Conservation (phyloP, 345 rosid species). For the Firmiana major region DNA sequence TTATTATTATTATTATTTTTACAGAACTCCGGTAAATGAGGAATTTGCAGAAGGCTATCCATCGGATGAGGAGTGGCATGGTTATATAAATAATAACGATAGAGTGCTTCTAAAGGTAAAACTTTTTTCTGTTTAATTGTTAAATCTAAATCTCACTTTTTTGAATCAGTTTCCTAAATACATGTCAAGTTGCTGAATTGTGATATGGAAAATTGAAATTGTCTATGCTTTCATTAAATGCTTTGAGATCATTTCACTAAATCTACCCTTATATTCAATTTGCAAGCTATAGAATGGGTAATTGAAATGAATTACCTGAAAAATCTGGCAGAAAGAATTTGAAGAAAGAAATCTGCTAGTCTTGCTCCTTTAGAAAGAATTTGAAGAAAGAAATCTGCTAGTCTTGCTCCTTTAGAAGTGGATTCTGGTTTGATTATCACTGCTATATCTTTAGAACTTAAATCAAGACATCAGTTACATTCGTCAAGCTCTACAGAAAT, state of each 20-base stretch:
- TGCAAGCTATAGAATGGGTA: neutral
- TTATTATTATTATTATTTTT: no score
- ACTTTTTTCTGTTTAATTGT: no score
- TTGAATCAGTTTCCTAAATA: neutral
- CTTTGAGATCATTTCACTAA: neutral
- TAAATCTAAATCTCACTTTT: neutral
- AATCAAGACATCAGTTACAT: neutral
- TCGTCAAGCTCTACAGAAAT: neutral
- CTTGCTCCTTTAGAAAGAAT: neutral
- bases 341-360: neutral
- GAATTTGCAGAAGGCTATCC: constrained; percentile 75
- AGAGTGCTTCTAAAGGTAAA: constrained; percentile 93
- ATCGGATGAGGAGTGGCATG: constrained; percentile 94
- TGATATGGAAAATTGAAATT: neutral
- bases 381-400: neutral
- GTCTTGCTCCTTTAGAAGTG: neutral
- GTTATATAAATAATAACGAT: constrained; percentile 85
- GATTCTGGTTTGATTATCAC: neutral
- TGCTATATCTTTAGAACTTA: neutral
- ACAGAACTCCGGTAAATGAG: constrained; percentile 63
- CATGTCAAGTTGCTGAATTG: constrained; percentile 1
- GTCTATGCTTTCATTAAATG: neutral
- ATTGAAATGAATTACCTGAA: neutral
- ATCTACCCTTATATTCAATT: neutral
- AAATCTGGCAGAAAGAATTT: neutral